A percentile compares a stretch with the other conserved stretches of the same genome.
These are phyloP conservation scores for Penicillium daleae DNA, from an alignment of 495 filamentous ascomycete species.

Conservation along the genomic window DNA sequence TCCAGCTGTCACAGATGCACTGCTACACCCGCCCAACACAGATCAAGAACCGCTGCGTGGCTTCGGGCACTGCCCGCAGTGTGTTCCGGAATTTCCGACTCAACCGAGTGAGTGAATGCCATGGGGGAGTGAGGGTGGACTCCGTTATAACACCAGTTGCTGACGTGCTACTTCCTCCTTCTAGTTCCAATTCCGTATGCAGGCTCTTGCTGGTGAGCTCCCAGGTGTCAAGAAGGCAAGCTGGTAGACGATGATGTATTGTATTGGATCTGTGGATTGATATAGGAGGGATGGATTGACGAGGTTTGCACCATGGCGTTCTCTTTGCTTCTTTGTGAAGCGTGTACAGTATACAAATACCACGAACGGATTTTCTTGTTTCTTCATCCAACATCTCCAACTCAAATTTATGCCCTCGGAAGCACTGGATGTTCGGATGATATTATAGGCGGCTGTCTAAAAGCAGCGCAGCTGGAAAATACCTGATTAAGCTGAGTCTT, in stretches of 20 bases:
- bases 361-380: slow-evolving; percentile 13
- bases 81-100: slow-evolving; percentile 88
- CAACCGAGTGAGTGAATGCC: slow-evolving; percentile 69
- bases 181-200: slow-evolving; percentile 89
- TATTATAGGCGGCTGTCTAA: neutral
- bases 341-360: slow-evolving; percentile 41
- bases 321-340: slow-evolving; percentile 31
- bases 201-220: slow-evolving; percentile 84
- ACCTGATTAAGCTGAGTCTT: neutral
- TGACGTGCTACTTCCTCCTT: slow-evolving; percentile 27
- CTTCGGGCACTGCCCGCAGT: slow-evolving; percentile 84
- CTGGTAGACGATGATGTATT: slow-evolving; percentile 60
- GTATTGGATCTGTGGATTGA: slow-evolving; percentile 14
- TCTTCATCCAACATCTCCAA: neutral
- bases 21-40: slow-evolving; percentile 90
- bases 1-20: slow-evolving; percentile 93
- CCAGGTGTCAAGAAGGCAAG: slow-evolving; percentile 95
- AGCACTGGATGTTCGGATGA: neutral
- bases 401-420: neutral
- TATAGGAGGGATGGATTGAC: slow-evolving; percentile 27
- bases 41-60: slow-evolving; percentile 89
- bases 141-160: slow-evolving; percentile 5
- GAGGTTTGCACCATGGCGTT: slow-evolving; percentile 37
- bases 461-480: neutral
- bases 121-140: neutral